Base-by-base conservation (phyloP, 331 rosid species). In the Stylosanthes scabra region DNA sequence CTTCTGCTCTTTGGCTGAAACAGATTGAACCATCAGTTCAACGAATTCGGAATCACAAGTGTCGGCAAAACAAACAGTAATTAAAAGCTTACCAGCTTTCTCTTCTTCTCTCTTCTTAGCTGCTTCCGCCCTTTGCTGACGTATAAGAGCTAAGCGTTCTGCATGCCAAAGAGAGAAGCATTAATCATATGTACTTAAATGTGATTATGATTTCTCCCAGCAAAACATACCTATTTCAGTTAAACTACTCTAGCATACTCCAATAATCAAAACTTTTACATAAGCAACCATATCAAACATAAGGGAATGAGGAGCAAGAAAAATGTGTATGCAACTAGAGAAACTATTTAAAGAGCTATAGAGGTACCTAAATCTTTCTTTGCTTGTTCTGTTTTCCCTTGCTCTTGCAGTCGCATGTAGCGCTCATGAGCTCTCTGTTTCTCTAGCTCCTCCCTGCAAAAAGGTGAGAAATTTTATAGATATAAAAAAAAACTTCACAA, bases 371-470 rank as follows among this genome's bases (percentile, higher is more conserved):
- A 79, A 73, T 85, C 89, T 66, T 85, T 85, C 81, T 5, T 82
- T 41, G 89, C 69, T 76, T 85, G 89, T 20, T 85, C 86, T 47
- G 89, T 85, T 82, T 85, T 85, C 45, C 89, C 89, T 71, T 82
- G 85, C 68, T 85, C 89, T 82, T 82, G 86, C 74, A 85, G 72
- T 57, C 75, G 80, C 89, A 82, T 85, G 31, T 85, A 80, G 51
- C 79, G 87, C 56, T 85, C 89, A 66, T 85, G 89, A 71, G 87
- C 85, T 75, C 69, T 82, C 75, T 85, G 89, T 70, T 85, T 85
- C 81, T 82, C 89, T 65, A 82, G 11, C 81, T 85, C 86, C 82
- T 85, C 89, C 44, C 89, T 85, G 71, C 63, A 66, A 68, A 67
- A 69, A 76, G 34, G 69, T 6, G 39, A 11, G 37, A 34, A 62